Percentiles rank a stretch among this genome's conserved stretches.
These are phyloP conservation scores for Capronia americana DNA, from an alignment of 2,329 filamentous ascomycete genomes.

Conservation along the genomic window DNA sequence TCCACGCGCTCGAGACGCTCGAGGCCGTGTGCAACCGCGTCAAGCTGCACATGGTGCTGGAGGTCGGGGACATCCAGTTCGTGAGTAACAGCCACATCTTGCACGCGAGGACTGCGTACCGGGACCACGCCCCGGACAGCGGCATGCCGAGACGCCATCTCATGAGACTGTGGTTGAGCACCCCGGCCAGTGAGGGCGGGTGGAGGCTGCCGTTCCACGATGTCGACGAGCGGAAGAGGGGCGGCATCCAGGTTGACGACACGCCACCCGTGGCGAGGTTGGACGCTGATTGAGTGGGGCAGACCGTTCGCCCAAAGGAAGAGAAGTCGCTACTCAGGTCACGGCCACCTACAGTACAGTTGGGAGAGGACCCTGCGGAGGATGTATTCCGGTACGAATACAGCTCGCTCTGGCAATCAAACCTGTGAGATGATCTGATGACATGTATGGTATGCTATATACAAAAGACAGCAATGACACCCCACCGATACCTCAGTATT, in stretches of 20 bases:
- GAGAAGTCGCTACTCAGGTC: no score
- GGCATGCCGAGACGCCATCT: conserved; percentile 69
- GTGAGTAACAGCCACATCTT: conserved; percentile 79
- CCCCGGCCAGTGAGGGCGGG: conserved; percentile 80
- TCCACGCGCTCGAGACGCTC: conserved; percentile 70
- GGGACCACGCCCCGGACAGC: conserved; percentile 64
- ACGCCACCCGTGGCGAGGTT: conserved; percentile 74
- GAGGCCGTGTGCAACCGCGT: conserved; percentile 77
- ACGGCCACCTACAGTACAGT: neutral
- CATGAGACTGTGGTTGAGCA: conserved; percentile 83
- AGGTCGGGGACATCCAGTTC: conserved; percentile 89
- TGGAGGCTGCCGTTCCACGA: conserved; percentile 86
- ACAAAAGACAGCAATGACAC: no score
- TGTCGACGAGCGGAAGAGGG: conserved; percentile 81
- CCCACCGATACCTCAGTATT: no score
- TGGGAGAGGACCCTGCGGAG: neutral
- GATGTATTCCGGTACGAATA: no score
- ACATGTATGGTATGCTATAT: neutral
- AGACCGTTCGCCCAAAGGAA: neutral
- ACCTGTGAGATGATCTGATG: no score
- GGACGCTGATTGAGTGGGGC: conserved; percentile 70
- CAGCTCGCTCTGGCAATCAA: no score
- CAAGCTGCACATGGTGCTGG: conserved; percentile 82
- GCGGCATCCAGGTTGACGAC: conserved; percentile 86
- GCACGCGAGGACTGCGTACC: conserved; percentile 82